Conservation (phyloP, 108 stramenopile species). For the Schizochytrium sp. region DNA sequence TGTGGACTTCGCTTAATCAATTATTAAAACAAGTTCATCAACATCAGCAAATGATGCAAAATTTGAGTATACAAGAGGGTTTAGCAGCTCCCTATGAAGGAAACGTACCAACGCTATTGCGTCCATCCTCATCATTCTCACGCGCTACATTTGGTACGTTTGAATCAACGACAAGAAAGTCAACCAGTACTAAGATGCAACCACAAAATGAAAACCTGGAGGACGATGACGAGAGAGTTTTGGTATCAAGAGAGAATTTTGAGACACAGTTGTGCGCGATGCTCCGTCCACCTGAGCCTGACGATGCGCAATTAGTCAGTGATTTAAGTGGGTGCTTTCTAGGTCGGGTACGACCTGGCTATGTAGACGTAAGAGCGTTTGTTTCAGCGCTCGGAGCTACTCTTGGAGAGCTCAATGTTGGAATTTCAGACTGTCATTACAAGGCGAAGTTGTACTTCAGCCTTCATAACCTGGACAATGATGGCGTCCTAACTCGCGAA, state of each 20-base stretch:
- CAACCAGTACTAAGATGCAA: neutral
- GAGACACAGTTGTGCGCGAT: neutral
- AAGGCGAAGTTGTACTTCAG: constrained; percentile 19
- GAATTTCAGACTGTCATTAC: constrained; percentile 11
- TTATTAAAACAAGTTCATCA: neutral
- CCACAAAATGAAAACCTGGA: neutral
- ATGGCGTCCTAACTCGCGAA: constrained; percentile 29
- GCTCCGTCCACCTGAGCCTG: constrained; percentile 8
- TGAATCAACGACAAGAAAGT: neutral
- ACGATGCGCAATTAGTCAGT: constrained; percentile 24
- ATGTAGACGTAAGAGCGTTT: neutral
- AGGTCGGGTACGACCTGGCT: neutral
- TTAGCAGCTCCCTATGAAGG: too few relatives aligned
- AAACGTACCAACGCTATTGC: too few relatives aligned
- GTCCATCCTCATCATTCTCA: too few relatives aligned
- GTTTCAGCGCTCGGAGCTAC: constrained; percentile 6
- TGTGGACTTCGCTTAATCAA: neutral
- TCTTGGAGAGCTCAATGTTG: constrained; percentile 56
- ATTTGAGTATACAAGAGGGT: too few relatives aligned
- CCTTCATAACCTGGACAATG: constrained; percentile 45
- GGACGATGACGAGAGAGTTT: neutral
- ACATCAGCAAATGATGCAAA: too few relatives aligned
- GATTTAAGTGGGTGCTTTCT: constrained; percentile 4
- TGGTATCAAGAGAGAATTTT: neutral
- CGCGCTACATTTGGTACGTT: too few relatives aligned